Evolutionary conservation across 108 stramenopile species (phyloP), one percentile per base, ranked within the genome.

Genomic region (Schizochytrium sp.): DNA sequence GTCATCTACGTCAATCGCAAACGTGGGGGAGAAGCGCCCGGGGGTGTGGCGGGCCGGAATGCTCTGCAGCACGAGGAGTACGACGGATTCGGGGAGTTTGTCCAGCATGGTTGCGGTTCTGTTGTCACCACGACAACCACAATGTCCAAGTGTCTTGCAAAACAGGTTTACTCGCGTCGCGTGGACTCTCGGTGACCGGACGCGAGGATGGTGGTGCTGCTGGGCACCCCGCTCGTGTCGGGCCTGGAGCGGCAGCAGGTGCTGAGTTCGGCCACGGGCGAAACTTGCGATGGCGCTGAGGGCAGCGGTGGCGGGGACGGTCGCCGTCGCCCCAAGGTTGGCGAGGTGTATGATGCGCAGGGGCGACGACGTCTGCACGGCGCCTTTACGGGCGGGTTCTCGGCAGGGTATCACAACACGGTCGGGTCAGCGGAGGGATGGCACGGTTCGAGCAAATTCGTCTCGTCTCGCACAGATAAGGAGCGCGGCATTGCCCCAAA

Each of bases 391-490:
- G 93, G 93, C 44, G 93, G 93, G 8, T 93, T 93, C 47, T 90
- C 90, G n/a, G 93, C 93, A 14, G 93, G 93, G 8, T 93, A 92
- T 88, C 92, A 57, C 92, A 93, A 93, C 76, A 90, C 92, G 34
- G 63, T 69, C 25, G 63, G 63, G 14, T 69, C 63, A 8, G 63
- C 63, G 63, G 63, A 69, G 41, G 63, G 63, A 12, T 69, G 63
- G 63, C 63, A 18, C 63, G 63, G 14, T 0, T 18, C 63, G 14
- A 18, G 8, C 34, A 18, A 18, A 8, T 14, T 69, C 41, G 63
- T 69, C 63, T 41, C 63, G 10, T 41, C 25, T 8, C 63, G 63
- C 63, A 4, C 55, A 8, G 55, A 8, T 16, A 69, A 69, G 34
- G 63, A 8, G 14, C 34, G 25, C 63, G 14, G 21, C 63, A 18